Conservation (phyloP, 805 yeast genomes). For the Yarrowia phangngaensis region DNA sequence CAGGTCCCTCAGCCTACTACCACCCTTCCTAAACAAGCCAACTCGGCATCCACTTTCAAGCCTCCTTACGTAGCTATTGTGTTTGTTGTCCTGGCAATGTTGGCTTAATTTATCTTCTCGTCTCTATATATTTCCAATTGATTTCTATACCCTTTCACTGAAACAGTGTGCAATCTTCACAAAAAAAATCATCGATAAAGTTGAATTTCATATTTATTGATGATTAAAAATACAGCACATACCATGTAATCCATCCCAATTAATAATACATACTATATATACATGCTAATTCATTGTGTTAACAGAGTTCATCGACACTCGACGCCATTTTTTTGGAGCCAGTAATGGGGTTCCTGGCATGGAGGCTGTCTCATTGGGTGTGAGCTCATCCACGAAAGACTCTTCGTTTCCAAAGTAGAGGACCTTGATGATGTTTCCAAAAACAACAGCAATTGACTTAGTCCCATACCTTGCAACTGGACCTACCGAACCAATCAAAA, state of each 20-base stretch:
- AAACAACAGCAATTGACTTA: constrained; percentile 68
- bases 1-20: too few relatives aligned
- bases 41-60: too few relatives aligned
- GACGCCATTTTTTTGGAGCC: constrained; percentile 26
- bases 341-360: constrained; percentile 25
- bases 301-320: constrained; percentile 26
- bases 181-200: too few relatives aligned
- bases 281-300: constrained; percentile 26
- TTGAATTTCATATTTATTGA: too few relatives aligned
- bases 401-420: constrained; percentile 74
- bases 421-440: constrained; percentile 69
- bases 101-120: constrained; percentile 8
- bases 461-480: constrained; percentile 70
- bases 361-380: constrained; percentile 26
- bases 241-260: constrained; percentile 18
- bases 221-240: too few relatives aligned
- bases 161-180: too few relatives aligned
- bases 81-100: constrained; percentile 2
- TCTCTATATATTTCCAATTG: background rate
- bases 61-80: constrained; percentile 14
- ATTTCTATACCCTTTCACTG: too few relatives aligned
- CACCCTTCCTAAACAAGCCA: too few relatives aligned
- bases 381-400: constrained; percentile 29
- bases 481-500: constrained; percentile 54
- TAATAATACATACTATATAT: constrained; percentile 26